Conservation (phyloP, 768 basidiomycete species). For the Fistulinella prunicolor region DNA sequence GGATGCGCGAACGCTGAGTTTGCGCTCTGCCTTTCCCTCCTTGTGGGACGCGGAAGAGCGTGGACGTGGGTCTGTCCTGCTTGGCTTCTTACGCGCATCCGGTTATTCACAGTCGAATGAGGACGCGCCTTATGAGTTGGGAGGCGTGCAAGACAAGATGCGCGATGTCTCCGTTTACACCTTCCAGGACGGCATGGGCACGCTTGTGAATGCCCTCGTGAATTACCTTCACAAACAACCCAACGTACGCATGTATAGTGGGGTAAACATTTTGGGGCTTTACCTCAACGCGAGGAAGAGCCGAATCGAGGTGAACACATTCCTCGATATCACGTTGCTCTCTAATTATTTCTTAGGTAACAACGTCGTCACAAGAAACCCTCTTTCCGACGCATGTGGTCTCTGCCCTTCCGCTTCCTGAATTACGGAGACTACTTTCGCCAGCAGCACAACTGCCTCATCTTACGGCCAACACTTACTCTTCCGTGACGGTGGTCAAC, state of each 20-base stretch:
- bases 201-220: conserved; percentile 58
- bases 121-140: conserved; percentile 44
- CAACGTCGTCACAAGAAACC: conserved; percentile 31
- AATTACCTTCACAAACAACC: conserved; percentile 39
- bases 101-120: conserved; percentile 4
- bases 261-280: conserved; percentile 39
- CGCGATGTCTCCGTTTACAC: conserved; percentile 73
- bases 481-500: conserved; percentile 87
- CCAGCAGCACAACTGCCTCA: conserved; percentile 51
- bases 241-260: conserved; percentile 59
- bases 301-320: conserved; percentile 44
- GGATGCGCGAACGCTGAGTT: conserved; percentile 70
- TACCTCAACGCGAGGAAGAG: conserved; percentile 30
- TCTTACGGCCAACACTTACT: conserved; percentile 63
- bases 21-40: conserved; percentile 73
- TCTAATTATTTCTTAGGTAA: conserved; percentile 28
- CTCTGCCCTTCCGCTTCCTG: conserved; percentile 71
- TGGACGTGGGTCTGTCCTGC: conserved; percentile 67
- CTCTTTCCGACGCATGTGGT: conserved; percentile 62
- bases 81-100: conserved; percentile 46
- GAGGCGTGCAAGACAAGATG: conserved; percentile 47
- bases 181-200: conserved; percentile 72
- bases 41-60: conserved; percentile 68
- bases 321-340: not conserved
- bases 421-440: conserved; percentile 43